Conservation (phyloP, 2,329 filamentous ascomycete species). For the Botrytis sinoallii region DNA sequence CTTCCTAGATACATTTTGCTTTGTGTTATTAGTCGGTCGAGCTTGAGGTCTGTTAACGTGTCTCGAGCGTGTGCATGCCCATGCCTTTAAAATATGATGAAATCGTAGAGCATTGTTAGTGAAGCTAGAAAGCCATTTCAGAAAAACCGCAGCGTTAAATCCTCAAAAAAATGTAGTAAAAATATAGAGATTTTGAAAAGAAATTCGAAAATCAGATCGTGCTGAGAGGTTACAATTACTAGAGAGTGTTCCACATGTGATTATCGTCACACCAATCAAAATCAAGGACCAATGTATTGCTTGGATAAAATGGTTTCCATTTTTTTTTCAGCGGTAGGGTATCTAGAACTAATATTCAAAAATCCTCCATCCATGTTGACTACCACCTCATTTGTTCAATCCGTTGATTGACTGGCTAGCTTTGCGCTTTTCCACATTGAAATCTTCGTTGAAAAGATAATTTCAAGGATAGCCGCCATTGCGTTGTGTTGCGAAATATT, state of each 20-base stretch:
- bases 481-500: not conserved
- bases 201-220: not conserved
- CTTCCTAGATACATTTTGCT: not conserved
- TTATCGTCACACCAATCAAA: not conserved
- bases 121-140: not conserved
- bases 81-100: not conserved
- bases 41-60: not conserved
- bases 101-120: not conserved
- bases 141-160: not conserved
- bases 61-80: not conserved
- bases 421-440: conserved; percentile 3
- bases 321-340: conserved; percentile 1
- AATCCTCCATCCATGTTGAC: not conserved
- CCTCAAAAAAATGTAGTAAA: not conserved
- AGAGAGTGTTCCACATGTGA: not conserved
- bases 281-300: too few species aligned
- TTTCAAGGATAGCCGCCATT: conserved; percentile 7
- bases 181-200: not conserved
- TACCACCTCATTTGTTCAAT: not conserved
- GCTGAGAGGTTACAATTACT: not conserved
- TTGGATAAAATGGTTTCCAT: not conserved
- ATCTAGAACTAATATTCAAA: conserved; percentile 10
- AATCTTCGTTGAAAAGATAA: conserved; percentile 7
- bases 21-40: not conserved
- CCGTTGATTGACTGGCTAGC: conserved; percentile 2